Base-by-base conservation (phyloP, 352 stramenopile genomes). In the Phytophthora uliginosa region DNA sequence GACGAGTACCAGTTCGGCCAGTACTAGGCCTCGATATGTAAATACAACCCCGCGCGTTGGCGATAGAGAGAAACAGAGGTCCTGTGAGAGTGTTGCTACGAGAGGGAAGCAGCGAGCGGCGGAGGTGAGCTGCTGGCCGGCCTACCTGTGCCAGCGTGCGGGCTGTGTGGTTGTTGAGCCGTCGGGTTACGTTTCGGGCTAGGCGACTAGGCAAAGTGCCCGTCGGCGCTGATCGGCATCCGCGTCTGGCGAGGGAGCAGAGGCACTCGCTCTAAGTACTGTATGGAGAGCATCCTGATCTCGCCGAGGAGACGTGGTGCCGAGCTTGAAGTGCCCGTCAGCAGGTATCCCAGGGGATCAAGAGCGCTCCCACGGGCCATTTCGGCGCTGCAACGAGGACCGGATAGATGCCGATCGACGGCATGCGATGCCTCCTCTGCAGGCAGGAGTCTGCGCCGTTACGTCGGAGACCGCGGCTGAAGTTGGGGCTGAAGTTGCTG, bases 21-120 rank as follows among this genome's bases (percentile, higher is more conserved):
- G 59, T 77, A 70, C 31, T 73, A 78, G 69, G 38, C 53, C n/a
- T 56, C 47, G 47, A 71, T 71, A 74, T 76, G 48, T 76, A 76
- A 54, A 81, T 78, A 76, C 33, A 71, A 56, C 58, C 26, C 12
- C 26, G 31, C 60, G 63, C 52, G 28, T 56, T 74, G 58, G 58
- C 42, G 54, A 71, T 74, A 65, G 54, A 71, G 15, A 31, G 22
- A 20, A 17, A 5, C 45, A 24, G 26, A 22, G 42, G 15, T 22
- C 17, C 42, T 51, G 15, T 20, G 18, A 51, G 42, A 22, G 42
- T 22, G 42, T 51, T n/a, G 38, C 10, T 8, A 22, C 18, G 42
- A 15, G 42, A 24, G 7, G 42, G 42, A 51, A 22, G 15, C 18
- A 51, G 42, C 7, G 17, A 51, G 42, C 18, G 42, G 17, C 42